Conservation (phyloP, 352 stramenopile genomes). For the Globisporangium echinulatum region DNA sequence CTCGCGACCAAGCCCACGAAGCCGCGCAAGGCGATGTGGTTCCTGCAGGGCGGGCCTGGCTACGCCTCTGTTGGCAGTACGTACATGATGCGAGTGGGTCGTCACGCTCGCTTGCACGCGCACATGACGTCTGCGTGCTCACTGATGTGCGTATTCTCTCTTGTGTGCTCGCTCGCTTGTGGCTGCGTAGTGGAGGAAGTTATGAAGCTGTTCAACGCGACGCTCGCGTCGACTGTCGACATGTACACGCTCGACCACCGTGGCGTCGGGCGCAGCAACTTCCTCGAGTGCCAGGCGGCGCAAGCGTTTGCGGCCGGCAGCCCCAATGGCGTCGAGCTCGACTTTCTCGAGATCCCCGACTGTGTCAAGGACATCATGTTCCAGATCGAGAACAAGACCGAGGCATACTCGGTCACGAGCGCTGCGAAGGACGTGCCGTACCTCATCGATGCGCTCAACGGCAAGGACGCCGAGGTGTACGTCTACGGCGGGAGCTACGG, state of each 20-base stretch:
- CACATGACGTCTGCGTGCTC: too few relatives aligned
- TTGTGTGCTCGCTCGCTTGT: too few relatives aligned
- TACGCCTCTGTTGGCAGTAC: constrained; percentile 9
- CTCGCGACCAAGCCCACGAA: constrained; percentile 1
- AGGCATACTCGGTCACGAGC: constrained; percentile 52
- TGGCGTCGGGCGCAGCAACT: constrained; percentile 12
- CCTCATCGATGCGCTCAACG: constrained; percentile 6
- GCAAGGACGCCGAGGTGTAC: constrained; percentile 6
- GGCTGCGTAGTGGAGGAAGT: constrained; percentile 9
- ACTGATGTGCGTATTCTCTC: too few relatives aligned
- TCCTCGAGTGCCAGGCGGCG: constrained; percentile 9
- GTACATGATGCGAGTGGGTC: too few relatives aligned
- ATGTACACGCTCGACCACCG: constrained; percentile 21
- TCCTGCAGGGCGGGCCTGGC: constrained; percentile 27
- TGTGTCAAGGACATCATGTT: constrained; percentile 22
- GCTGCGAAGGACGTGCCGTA: constrained; percentile 11
- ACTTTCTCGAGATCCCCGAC: constrained; percentile 3
- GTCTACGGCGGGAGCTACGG: constrained; percentile 26
- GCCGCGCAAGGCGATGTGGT: constrained; percentile 11
- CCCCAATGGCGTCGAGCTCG: neutral
- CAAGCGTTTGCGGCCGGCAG: constrained; percentile 8
- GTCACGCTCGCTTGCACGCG: neutral
- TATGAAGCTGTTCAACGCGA: constrained; percentile 6
- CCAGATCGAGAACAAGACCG: constrained; percentile 61
- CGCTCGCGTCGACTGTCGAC: neutral